Base-by-base conservation (phyloP, 2,329 filamentous ascomycete genomes). In the Fusarium odoratissimum region DNA sequence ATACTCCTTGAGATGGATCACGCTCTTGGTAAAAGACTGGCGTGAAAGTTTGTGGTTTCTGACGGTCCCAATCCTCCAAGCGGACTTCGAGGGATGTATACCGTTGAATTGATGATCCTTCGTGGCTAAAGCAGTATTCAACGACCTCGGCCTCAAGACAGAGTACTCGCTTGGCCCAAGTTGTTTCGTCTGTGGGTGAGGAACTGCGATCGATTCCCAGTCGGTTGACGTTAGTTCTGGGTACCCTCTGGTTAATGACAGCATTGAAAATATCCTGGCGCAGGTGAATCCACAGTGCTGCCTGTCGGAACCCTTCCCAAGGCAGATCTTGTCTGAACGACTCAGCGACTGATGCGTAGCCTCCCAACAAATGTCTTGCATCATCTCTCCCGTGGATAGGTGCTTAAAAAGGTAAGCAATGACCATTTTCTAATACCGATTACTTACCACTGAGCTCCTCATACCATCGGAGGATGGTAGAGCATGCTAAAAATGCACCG, bases 341-440 rank as follows among this genome's bases (percentile, higher is more conserved):
- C 21, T 49, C 46, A 2, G 46, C 21, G 10, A 49, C 46, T n/a
- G 46, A 49, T 23, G 46, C 46, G 16, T 49, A 49, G 14, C 46
- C 46, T 13, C 30, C 46, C 16, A 49, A 8, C 16, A 49, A 6
- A 8, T 33, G 21, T 13, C 46, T 17, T 33, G 46, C 46, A 17
- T 49, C 46, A 6, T 33, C 30, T 33, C 46, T 49, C 21, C 46
- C 46, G 5, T 49, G 46, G 13, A 49, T 49, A 17, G 21, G 46
- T 33, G 46, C 46, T 49, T 17, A 4, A 3, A 12, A 17, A 13
- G 7, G 10, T 33, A 19, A 31, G 14, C 14, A 33, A 17, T 49
- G 14, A 16, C 11, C 21, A 31, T 16, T 12, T 19, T 4, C 11
- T 6, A 9, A 2, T 12, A 8, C 6, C 3, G 1, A 5, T n/a